Percentiles rank a stretch among this genome's conserved stretches.
Conservation (phyloP, 2,329 filamentous ascomycete species). For the Penicillium nordicum region DNA sequence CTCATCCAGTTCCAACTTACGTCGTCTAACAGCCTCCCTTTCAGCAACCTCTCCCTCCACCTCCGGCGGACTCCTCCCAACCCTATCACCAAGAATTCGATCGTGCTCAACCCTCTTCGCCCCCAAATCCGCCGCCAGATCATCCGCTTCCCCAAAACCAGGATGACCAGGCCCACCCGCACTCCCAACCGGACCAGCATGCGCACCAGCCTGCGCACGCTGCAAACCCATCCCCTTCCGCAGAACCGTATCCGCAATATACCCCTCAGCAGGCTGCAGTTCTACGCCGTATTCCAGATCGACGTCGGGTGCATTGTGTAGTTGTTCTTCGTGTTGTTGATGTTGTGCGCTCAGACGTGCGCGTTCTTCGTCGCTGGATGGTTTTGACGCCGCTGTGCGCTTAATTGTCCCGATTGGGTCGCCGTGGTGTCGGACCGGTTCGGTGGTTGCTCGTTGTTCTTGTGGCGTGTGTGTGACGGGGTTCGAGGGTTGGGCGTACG, state of each 20-base stretch:
- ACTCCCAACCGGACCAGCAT: conserved; percentile 35
- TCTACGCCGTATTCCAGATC: conserved; percentile 38
- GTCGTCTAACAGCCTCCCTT: conserved; percentile 25
- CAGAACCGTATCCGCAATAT: conserved; percentile 33
- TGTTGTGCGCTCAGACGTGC: conserved; percentile 19
- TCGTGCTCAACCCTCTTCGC: conserved; percentile 37
- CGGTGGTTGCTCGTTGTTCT: conserved; percentile 20
- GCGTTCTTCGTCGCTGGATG: conserved; percentile 28
- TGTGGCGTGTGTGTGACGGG: conserved; percentile 32
- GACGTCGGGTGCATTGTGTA: conserved; percentile 24
- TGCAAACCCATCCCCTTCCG: conserved; percentile 21
- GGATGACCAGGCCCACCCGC: conserved; percentile 28
- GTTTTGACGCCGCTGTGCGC: conserved; percentile 26
- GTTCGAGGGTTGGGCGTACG: conserved; percentile 33
- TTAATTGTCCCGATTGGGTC: conserved; percentile 25
- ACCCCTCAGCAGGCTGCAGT: conserved; percentile 35
- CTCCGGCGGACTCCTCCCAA: conserved; percentile 19
- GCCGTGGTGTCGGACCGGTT: conserved; percentile 19
- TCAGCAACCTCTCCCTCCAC: conserved; percentile 11
- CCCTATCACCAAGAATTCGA: conserved; percentile 27
- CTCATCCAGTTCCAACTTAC: conserved; percentile 28
- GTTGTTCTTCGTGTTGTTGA: conserved; percentile 10
- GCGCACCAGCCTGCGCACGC: conserved; percentile 33
- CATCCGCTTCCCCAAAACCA: conserved; percentile 32
- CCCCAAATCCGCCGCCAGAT: conserved; percentile 33